Evolutionary conservation across 2,329 filamentous ascomycete species (phyloP).

Genomic region (Alternaria panax): DNA sequence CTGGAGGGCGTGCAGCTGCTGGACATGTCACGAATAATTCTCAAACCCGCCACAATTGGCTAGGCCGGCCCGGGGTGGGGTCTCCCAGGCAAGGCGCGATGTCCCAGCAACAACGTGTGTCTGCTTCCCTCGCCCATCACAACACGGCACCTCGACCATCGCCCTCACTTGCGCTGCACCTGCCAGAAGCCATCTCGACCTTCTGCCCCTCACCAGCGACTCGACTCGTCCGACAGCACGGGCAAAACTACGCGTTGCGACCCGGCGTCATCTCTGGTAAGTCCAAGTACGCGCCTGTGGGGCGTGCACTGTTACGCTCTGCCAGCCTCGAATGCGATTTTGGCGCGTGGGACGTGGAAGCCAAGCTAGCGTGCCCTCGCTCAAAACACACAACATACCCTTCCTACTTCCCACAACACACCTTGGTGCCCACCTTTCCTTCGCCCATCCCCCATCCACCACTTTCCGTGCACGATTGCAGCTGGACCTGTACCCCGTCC

Average conservation of each 20-base stretch:
- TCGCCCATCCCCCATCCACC: constrained; percentile 24
- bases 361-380: constrained; percentile 33
- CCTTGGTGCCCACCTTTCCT: constrained; percentile 42
- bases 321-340: constrained; percentile 40
- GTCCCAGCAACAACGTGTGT: constrained; percentile 27
- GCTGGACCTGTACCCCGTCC: constrained; percentile 44
- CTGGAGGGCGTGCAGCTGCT: constrained; percentile 30
- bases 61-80: constrained; percentile 29
- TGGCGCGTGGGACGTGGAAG: constrained; percentile 38
- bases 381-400: constrained; percentile 48
- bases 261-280: constrained; percentile 32
- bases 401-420: constrained; percentile 45
- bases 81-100: constrained; percentile 23
- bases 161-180: constrained; percentile 20
- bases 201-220: constrained; percentile 5
- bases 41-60: constrained; percentile 34
- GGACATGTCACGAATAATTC: constrained; percentile 40
- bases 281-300: constrained; percentile 44
- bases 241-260: constrained; percentile 33
- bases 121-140: constrained; percentile 19
- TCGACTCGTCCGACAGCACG: constrained; percentile 5
- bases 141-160: constrained; percentile 20
- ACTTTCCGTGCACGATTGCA: constrained; percentile 38
- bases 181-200: constrained; percentile 4
- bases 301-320: constrained; percentile 37